Percentiles rank a stretch among this genome's conserved stretches.
phyloP scores from a whole-genome alignment of 192 early-diverging fungal genomes.

The Glomus cerebriforme region DNA sequence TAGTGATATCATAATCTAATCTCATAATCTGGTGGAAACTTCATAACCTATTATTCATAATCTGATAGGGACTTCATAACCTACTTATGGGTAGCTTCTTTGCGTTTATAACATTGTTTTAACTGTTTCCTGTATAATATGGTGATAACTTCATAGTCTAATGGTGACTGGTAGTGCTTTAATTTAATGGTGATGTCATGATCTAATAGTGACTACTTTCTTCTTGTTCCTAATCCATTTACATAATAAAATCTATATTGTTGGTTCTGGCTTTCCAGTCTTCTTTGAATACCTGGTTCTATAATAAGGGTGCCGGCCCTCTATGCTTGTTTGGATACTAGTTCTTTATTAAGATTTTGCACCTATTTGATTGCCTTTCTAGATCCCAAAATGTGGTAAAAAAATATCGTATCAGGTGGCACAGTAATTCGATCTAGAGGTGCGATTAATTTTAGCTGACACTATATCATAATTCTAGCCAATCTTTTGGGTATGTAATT shows the following conservation, averaged over 20 bases:
- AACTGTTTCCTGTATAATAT: not conserved
- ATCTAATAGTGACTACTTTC: no score
- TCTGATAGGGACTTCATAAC: not conserved
- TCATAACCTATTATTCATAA: constrained; percentile 3
- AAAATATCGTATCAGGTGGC: no score
- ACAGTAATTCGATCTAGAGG: no score
- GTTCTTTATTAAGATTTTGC: not conserved
- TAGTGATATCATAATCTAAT: not conserved
- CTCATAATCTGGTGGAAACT: not conserved
- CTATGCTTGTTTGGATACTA: not conserved
- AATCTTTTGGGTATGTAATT: no score
- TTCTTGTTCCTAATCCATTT: not conserved
- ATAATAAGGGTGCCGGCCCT: no score
- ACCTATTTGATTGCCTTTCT: not conserved
- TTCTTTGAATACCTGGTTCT: not conserved
- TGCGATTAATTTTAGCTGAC: no score
- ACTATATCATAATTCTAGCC: no score
- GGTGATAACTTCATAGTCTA: not conserved
- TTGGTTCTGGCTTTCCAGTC: no score
- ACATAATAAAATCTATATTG: no score
- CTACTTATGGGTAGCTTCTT: not conserved
- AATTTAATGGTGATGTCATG: not conserved
- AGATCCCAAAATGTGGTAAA: not conserved
- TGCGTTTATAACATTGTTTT: not conserved
- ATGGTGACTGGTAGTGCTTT: not conserved